Conservation (phyloP, 2,329 filamentous ascomycete species). For the Fusarium compactum region DNA sequence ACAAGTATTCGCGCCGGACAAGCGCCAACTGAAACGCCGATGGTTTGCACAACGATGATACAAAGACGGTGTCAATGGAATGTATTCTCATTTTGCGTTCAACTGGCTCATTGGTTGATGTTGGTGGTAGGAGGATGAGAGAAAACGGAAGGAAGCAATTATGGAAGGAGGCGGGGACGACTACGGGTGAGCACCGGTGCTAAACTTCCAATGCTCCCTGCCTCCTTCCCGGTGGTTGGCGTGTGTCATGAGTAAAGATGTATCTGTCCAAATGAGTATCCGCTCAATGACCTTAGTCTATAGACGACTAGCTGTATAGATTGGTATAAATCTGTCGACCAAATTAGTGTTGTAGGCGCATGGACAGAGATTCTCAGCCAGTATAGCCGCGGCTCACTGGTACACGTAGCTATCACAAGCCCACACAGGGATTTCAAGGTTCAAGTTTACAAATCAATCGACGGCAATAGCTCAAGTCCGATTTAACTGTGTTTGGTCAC, state of each 20-base stretch:
- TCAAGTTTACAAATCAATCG: neutral
- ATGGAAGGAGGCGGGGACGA: neutral
- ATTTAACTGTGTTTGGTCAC: neutral
- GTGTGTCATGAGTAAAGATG: neutral
- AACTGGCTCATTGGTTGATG: no score
- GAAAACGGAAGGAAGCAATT: neutral
- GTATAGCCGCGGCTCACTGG: neutral
- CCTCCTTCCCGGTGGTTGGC: neutral
- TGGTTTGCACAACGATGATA: no score
- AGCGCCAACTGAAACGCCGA: no score
- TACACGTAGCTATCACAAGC: neutral
- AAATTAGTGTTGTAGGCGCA: no score
- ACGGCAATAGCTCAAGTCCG: neutral
- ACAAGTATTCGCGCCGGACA: no score
- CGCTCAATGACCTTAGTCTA: neutral
- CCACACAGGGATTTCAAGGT: fast-evolving
- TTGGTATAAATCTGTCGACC: no score
- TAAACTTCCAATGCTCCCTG: neutral
- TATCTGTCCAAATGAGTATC: neutral
- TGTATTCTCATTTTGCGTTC: no score
- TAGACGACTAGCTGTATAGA: neutral
- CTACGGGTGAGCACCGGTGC: neutral
- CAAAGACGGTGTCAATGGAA: no score
- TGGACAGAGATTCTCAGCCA: fast-evolving
- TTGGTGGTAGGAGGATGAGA: fast-evolving